Evolutionary conservation across 2,329 filamentous ascomycete genomes (phyloP).

Genomic region (Colletotrichum acutatum): DNA sequence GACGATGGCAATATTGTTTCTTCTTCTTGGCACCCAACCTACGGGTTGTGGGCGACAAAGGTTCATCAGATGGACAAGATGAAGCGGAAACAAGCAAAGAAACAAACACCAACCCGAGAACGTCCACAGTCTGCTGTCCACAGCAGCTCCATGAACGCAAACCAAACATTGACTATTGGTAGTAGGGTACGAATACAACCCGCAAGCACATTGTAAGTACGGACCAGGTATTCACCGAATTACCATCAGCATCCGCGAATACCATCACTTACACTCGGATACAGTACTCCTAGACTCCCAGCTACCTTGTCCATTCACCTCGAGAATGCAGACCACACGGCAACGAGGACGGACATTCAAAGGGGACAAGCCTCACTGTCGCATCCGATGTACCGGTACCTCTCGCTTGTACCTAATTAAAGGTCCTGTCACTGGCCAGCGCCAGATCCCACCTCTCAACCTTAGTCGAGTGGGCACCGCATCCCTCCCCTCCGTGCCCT

Average conservation of each 20-base stretch:
- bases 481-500: not conserved
- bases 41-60: slow-evolving; percentile 9
- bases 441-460: slow-evolving; percentile 2
- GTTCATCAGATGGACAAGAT: not conserved
- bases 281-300: not conserved
- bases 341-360: not conserved
- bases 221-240: not conserved
- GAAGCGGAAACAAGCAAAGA: not conserved
- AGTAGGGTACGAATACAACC: not conserved
- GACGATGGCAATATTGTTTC: slow-evolving; percentile 1
- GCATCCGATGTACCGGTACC: slow-evolving; percentile 18
- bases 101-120: not conserved
- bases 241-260: not conserved
- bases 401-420: slow-evolving; percentile 13
- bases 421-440: slow-evolving; percentile 20
- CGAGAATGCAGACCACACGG: not conserved
- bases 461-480: not conserved
- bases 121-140: not conserved
- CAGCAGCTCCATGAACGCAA: not conserved
- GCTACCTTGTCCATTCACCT: not conserved
- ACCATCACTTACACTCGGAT: not conserved
- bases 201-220: not conserved
- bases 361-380: not conserved
- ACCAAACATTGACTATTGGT: not conserved
- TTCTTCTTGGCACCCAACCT: slow-evolving; percentile 1